phyloP scores from a whole-genome alignment of 176 grass and related monocot genomes.

The Puya raimondii region DNA sequence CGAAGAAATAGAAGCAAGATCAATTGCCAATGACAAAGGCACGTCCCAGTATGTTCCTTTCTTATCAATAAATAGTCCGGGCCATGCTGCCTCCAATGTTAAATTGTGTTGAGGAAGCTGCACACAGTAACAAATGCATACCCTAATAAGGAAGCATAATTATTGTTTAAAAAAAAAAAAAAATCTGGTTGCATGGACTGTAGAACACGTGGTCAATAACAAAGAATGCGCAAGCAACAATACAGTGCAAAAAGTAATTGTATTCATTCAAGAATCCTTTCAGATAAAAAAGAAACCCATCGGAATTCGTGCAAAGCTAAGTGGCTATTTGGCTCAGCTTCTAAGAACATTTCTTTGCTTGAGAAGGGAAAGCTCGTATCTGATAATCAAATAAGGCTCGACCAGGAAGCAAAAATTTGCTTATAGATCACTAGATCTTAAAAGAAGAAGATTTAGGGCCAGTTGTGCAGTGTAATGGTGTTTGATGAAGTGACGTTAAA shows the following conservation, averaged over 20 bases:
- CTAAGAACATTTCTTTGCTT: no score
- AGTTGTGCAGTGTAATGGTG: no score
- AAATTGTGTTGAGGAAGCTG: slow-evolving; percentile 64
- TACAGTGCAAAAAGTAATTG: background rate
- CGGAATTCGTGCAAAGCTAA: no score
- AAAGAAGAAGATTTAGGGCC: no score
- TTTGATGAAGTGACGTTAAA: no score
- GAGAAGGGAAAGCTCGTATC: no score
- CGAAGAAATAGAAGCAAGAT: slow-evolving; percentile 67
- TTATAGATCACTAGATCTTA: no score
- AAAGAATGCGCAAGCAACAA: background rate
- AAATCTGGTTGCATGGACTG: background rate
- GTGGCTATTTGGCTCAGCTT: no score
- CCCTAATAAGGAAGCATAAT: background rate
- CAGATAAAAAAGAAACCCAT: no score
- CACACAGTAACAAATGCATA: slow-evolving; percentile 20
- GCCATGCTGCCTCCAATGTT: slow-evolving; percentile 66
- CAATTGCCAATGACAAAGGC: slow-evolving; percentile 66
- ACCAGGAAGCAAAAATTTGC: no score
- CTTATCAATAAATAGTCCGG: slow-evolving; percentile 84
- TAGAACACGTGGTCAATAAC: background rate
- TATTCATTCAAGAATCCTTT: no score
- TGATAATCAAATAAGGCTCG: no score
- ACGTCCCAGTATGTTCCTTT: slow-evolving; percentile 77
- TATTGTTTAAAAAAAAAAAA: background rate